These are phyloP conservation scores for Aspergillus baeticus DNA, from an alignment of 495 filamentous ascomycete species.

Conservation along the genomic window DNA sequence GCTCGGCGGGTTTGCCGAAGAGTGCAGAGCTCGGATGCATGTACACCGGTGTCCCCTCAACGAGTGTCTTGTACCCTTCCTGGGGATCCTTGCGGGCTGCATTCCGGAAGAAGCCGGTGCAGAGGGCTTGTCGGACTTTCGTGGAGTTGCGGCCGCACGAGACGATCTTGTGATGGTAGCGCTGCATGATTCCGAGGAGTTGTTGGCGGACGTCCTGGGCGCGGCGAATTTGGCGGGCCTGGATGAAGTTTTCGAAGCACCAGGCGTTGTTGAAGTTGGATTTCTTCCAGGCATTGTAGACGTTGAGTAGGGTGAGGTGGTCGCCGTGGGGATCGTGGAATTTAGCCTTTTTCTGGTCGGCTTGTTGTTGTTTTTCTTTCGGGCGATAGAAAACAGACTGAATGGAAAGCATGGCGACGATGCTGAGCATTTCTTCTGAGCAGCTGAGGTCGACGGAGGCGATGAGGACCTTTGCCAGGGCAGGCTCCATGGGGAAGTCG, in stretches of 20 bases:
- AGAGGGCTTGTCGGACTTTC: slow-evolving; percentile 88
- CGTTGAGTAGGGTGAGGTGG: slow-evolving; percentile 91
- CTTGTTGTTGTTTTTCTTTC: slow-evolving; percentile 93
- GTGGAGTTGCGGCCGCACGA: slow-evolving; percentile 84
- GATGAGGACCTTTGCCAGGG: slow-evolving; percentile 86
- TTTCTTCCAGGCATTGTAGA: slow-evolving; percentile 92
- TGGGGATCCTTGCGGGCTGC: slow-evolving; percentile 92
- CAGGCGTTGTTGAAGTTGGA: slow-evolving; percentile 79
- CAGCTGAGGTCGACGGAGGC: slow-evolving; percentile 83
- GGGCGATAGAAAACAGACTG: slow-evolving; percentile 89
- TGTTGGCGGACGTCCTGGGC: slow-evolving; percentile 92
- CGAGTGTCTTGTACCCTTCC: slow-evolving; percentile 95
- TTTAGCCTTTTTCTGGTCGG: slow-evolving; percentile 95
- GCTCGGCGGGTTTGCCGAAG: slow-evolving; percentile 93
- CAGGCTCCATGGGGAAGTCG: slow-evolving; percentile 93
- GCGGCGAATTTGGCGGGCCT: slow-evolving; percentile 80
- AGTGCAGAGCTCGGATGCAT: slow-evolving; percentile 88
- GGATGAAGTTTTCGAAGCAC: slow-evolving; percentile 98
- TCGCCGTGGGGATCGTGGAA: slow-evolving; percentile 96
- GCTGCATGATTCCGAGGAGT: slow-evolving; percentile 86
- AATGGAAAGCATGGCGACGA: slow-evolving; percentile 91
- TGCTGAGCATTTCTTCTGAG: slow-evolving; percentile 89
- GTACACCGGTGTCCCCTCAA: slow-evolving; percentile 91
- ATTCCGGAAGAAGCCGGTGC: slow-evolving; percentile 94
- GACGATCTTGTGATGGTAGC: slow-evolving; percentile 76